Conservation (phyloP, 2,329 filamentous ascomycete species). For the Orbilia brochopaga region DNA sequence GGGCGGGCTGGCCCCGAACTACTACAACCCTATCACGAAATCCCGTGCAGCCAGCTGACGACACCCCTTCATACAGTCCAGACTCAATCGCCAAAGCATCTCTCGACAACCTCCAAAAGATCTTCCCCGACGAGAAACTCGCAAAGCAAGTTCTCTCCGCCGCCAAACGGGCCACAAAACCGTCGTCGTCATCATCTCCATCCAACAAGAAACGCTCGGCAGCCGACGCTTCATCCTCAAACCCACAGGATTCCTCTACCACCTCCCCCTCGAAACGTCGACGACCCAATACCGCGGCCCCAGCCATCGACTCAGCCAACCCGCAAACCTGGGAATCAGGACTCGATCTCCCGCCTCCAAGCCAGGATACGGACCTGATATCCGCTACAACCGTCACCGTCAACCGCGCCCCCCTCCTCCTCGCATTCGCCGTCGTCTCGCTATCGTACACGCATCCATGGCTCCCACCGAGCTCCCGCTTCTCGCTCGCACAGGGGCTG, state of each 20-base stretch:
- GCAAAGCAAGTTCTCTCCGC: conserved; percentile 47
- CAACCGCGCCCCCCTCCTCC: conserved; percentile 46
- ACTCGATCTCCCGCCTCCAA: conserved; percentile 33
- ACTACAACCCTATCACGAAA: conserved; percentile 1
- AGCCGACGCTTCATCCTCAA: background rate
- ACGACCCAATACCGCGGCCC: conserved; percentile 13
- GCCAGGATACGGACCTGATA: conserved; percentile 24
- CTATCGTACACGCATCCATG: conserved; percentile 43
- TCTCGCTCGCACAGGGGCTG: conserved; percentile 47
- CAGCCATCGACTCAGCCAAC: conserved; percentile 28
- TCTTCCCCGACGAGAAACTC: conserved; percentile 36
- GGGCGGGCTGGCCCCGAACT: too few species aligned
- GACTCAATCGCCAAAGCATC: conserved; percentile 37
- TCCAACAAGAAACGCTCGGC: conserved; percentile 34
- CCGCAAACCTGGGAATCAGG: conserved; percentile 41
- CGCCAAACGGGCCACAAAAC: conserved; percentile 31
- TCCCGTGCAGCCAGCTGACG: conserved; percentile 1
- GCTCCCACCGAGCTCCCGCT: conserved; percentile 37
- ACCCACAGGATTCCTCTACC: background rate
- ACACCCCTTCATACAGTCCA: conserved; percentile 7
- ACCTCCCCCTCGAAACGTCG: conserved; percentile 37
- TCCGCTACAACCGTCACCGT: conserved; percentile 19
- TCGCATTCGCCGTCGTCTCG: conserved; percentile 40
- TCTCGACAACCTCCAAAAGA: conserved; percentile 23
- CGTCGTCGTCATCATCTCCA: conserved; percentile 13